Percentiles rank a stretch among this genome's conserved stretches.
Conservation (phyloP, 2,329 filamentous ascomycete genomes). For the Cryphonectria nitschkei region DNA sequence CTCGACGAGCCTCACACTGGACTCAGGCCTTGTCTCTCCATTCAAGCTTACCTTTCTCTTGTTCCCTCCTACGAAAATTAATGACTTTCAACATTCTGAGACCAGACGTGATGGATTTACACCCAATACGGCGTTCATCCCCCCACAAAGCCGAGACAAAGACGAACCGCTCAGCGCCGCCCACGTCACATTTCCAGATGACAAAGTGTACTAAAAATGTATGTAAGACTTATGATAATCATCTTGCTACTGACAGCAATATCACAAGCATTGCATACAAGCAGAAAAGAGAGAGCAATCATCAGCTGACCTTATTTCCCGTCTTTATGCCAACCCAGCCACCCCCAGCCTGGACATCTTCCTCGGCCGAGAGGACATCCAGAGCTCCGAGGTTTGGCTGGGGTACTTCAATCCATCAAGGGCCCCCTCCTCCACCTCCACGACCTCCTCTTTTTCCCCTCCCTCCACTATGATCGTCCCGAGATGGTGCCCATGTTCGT, state of each 20-base stretch:
- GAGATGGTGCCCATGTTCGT: background rate
- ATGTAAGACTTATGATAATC: too few relatives aligned
- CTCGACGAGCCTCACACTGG: too few relatives aligned
- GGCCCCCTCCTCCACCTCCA: too few relatives aligned
- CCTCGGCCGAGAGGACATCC: background rate
- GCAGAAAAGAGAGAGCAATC: background rate
- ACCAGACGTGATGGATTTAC: background rate
- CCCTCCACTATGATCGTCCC: background rate
- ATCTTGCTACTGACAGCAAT: background rate
- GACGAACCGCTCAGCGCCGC: background rate
- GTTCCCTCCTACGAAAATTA: background rate
- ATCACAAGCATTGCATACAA: background rate
- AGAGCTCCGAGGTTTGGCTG: background rate
- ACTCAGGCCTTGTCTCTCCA: too few relatives aligned
- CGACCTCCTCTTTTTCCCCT: background rate
- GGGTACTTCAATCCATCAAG: too few relatives aligned
- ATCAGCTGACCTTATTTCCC: too few relatives aligned
- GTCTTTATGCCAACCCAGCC: too few relatives aligned
- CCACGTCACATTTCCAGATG: background rate
- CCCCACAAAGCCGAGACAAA: constrained; percentile 1
- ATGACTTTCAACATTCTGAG: background rate
- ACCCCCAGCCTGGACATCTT: background rate
- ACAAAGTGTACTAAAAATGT: background rate
- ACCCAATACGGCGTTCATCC: background rate
- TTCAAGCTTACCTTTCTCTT: background rate